These are phyloP conservation scores for Rhizopogon vesiculosus DNA, from an alignment of 768 basidiomycete genomes.

Conservation along the genomic window DNA sequence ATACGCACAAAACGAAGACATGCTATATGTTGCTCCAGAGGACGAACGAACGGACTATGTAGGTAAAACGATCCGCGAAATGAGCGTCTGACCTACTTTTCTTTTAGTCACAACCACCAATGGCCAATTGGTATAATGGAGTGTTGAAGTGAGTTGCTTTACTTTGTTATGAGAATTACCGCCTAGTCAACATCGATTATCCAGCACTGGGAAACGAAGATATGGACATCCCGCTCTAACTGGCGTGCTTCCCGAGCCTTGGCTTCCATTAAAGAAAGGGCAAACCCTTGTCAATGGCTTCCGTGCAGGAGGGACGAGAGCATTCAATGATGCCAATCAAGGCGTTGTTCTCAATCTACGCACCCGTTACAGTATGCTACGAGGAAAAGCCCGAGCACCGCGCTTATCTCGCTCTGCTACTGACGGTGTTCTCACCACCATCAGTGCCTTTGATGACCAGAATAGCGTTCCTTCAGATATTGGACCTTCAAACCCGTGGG, in stretches of 20 bases:
- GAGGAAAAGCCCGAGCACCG: slow-evolving; percentile 24
- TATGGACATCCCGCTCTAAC: slow-evolving; percentile 95
- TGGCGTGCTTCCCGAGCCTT: slow-evolving; percentile 90
- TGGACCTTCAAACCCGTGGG: slow-evolving; percentile 53
- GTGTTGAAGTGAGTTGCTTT: slow-evolving; percentile 69
- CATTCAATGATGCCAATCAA: slow-evolving; percentile 40
- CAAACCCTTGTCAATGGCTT: slow-evolving; percentile 63
- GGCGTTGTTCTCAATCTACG: slow-evolving; percentile 82
- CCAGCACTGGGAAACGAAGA: slow-evolving; percentile 86
- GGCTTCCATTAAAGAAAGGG: slow-evolving; percentile 87
- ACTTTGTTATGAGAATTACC: background rate
- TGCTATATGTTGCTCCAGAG: slow-evolving; percentile 91
- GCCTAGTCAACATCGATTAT: slow-evolving; percentile 1
- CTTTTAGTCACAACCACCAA: slow-evolving; percentile 85
- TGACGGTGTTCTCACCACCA: slow-evolving; percentile 5
- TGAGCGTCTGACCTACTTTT: background rate
- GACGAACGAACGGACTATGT: slow-evolving; percentile 91
- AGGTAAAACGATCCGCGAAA: slow-evolving; percentile 12
- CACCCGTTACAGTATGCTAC: slow-evolving; percentile 57
- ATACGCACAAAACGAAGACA: slow-evolving; percentile 93
- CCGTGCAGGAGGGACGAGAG: slow-evolving; percentile 28
- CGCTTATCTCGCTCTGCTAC: slow-evolving; percentile 6
- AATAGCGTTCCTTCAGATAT: slow-evolving; percentile 13
- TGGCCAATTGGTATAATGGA: slow-evolving; percentile 92
- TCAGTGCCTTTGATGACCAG: slow-evolving; percentile 3